Percentiles rank a stretch among this genome's conserved stretches.
Evolutionary conservation across 495 filamentous ascomycete genomes (phyloP).

Genomic region (Neurospora tetrasperma): DNA sequence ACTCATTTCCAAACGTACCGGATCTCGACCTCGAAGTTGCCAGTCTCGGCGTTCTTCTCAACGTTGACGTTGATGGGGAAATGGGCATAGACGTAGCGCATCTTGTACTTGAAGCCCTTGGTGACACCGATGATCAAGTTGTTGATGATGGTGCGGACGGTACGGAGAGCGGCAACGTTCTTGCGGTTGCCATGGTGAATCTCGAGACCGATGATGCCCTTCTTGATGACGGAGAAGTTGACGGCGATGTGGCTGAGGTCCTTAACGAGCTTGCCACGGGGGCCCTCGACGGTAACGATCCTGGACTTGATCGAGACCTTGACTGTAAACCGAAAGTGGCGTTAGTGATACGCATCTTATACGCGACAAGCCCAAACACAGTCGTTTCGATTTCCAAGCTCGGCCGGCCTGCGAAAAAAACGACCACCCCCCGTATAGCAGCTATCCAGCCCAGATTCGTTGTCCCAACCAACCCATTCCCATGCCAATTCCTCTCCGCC

Average conservation of each 20-base stretch:
- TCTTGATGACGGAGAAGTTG: conserved; percentile 77
- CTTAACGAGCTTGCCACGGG: conserved; percentile 90
- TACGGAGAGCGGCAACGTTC: conserved; percentile 93
- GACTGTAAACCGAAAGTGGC: conserved; percentile 46
- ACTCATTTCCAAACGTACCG: conserved; percentile 51
- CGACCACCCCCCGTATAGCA: not conserved
- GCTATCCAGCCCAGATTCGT: not conserved
- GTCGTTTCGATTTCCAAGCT: not conserved
- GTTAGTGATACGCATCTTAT: not conserved
- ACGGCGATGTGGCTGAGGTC: conserved; percentile 92
- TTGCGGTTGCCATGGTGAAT: conserved; percentile 96
- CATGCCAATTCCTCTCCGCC: not conserved
- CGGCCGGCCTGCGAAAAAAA: not conserved
- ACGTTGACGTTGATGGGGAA: conserved; percentile 99
- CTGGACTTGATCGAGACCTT: conserved; percentile 93
- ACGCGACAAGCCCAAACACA: conserved; percentile 2
- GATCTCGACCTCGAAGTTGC: conserved; percentile 85
- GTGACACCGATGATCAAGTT: conserved; percentile 98
- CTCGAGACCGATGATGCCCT: conserved; percentile 83
- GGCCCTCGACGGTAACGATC: conserved; percentile 90
- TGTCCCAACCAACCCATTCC: not conserved
- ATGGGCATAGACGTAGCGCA: conserved; percentile 99
- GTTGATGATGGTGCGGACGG: conserved; percentile 93
- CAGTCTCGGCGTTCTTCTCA: conserved; percentile 90
- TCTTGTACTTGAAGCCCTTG: conserved; percentile 99